Conservation (phyloP, 129 eudicot species). For the Gnaphalium uliginosum region DNA sequence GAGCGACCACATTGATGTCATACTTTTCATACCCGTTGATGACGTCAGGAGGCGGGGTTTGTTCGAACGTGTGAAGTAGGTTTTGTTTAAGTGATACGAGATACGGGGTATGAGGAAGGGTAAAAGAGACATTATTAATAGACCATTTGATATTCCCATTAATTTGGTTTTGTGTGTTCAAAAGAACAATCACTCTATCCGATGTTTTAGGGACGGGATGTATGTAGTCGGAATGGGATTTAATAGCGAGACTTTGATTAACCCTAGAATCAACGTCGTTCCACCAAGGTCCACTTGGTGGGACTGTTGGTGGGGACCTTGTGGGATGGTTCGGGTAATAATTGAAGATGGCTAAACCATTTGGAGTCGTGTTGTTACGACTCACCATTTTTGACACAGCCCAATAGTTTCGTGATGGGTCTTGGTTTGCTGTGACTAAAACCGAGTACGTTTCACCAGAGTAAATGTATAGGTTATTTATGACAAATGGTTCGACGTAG, state of each 20-base stretch:
- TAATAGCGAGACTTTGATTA: conserved; percentile 56
- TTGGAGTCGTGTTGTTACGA: conserved; percentile 51
- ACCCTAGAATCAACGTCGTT: conserved; percentile 42
- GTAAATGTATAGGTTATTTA: conserved; percentile 72
- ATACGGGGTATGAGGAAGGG: conserved; percentile 72
- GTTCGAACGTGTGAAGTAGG: conserved; percentile 47
- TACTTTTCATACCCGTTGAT: conserved; percentile 36
- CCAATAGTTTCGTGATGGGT: conserved; percentile 83
- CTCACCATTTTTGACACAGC: conserved; percentile 51
- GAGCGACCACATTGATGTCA: conserved; percentile 38
- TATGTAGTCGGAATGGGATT: conserved; percentile 47
- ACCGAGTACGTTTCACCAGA: conserved; percentile 91
- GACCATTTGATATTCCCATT: conserved; percentile 67
- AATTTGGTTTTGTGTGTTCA: conserved; percentile 70
- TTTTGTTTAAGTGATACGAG: conserved; percentile 57
- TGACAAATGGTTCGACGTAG: conserved; percentile 80
- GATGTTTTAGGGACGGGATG: conserved; percentile 55
- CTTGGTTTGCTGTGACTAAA: conserved; percentile 65
- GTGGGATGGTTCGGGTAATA: conserved; percentile 77
- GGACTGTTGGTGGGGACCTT: conserved; percentile 55
- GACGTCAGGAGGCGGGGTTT: conserved; percentile 59
- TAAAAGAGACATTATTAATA: conserved; percentile 68
- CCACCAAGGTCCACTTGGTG: conserved; percentile 71
- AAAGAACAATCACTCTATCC: conserved; percentile 59
- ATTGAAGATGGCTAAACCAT: conserved; percentile 64